Evolutionary conservation across 2,329 filamentous ascomycete species (phyloP), one percentile per base, ranked within the genome.

Genomic region (Hortaea werneckii): DNA sequence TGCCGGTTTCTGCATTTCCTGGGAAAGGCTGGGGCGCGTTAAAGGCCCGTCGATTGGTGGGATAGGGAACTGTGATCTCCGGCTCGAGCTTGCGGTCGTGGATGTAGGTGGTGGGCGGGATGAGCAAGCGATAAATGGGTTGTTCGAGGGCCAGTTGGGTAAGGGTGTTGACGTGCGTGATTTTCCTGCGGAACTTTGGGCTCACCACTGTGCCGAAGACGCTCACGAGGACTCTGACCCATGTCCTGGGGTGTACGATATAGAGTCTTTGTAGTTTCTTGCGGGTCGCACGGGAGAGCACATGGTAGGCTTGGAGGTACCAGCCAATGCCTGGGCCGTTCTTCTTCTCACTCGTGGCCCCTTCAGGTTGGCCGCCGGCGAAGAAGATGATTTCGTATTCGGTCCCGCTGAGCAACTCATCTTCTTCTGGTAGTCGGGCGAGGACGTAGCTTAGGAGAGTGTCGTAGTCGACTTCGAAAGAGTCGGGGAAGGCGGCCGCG

Each of bases 311-410:
- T 53, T 77, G 74, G 42, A 78, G 60, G 51, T 75, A 76, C 75
- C 75, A 78, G 35, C 71, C 72, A 66, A 72, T 74, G 27, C 71
- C 70, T 1, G 75, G 74, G 1, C 63, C 63, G 42, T 65, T 65
- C 59, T 72, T 75, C 59, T 69, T 75, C 37, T 62, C 56, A 26
- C 48, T 59, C 7, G 67, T 70, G 9, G 62, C 65, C 40, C 65
- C 67, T 41, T 68, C 70, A 41, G 67, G 66, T 34, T 67, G 68
- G 7, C 73, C 74, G n/a, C 74, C 75, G 4, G 75, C 74, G 54
- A 78, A 77, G 61, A 78, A 76, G 45, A 78, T 64, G 40, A 78
- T 68, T 55, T 77, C 75, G 52, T 78, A 78, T 46, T 75, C 73
- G 13, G 67, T 69, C 1, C 74, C 74, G 41, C 66, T 67, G 29